Base-by-base conservation (phyloP, 345 rosid species). In the Euclidium syriacum region DNA sequence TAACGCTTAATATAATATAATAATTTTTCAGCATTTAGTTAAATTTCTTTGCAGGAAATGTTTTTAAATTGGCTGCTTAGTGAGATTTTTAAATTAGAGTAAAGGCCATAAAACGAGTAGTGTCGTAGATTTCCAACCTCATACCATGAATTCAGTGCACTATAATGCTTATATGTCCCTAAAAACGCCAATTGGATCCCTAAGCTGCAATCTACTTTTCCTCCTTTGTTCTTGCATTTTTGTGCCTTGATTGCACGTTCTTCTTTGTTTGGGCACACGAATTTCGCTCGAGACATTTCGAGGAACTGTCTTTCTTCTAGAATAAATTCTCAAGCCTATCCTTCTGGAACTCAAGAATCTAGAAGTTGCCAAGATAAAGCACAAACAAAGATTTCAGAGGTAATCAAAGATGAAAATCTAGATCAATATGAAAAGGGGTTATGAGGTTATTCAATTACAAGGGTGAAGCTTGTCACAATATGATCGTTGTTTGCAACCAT, bases 141-240 rank as follows among this genome's bases (percentile, higher is more conserved):
- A 32, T 88, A 88, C 96, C 96, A 88, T 5, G 96, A 88, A 72
- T 88, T 88, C 36, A 88, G 81, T 12, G 42, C 84, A 2, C 81
- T 53, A 27, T 75, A 65, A 72, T 88, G 96, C 75, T 88, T 85
- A 66, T 88, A 91, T 1, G 96, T 88, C 38, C 96, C 96, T 0
- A 92, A 88, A 74, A 88, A 88, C 6, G 96, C 88, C 56, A 88
- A 53, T 23, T 88, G 96, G 48, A 88, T 88, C 61, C 91, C 92
- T 7, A 88, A 74, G 68, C 90, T 88, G 73, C 96, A 88, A 64
- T 85, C 96, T 3, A 81, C 96, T 10, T 40, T 27, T 1, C 91
- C 91, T 51, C 79, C 78, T 2, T 2, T 65, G 61, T 53, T 76
- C 55, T 80, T 85, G 78, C 96, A 88, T 63, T 17, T 67, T 10